Percentiles rank a stretch among this genome's conserved stretches.
phyloP scores from a whole-genome alignment of 2,329 filamentous ascomycete genomes.

The Fusarium sp. region DNA sequence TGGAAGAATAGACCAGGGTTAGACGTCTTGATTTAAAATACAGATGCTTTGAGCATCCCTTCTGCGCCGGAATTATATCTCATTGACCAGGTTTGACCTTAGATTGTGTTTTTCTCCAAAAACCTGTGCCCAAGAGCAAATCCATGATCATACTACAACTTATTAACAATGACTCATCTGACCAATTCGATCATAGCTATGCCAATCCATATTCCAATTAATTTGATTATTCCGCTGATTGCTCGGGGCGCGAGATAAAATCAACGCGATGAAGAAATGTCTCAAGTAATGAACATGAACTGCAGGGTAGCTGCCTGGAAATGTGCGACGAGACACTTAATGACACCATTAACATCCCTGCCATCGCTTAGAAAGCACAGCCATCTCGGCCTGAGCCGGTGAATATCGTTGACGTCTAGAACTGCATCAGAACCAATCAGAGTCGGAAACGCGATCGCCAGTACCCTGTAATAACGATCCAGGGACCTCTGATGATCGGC shows the following conservation, averaged over 20 bases:
- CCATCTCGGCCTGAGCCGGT: slow-evolving; percentile 10
- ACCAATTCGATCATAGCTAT: not conserved
- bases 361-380: slow-evolving; percentile 11
- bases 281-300: not conserved
- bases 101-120: not conserved
- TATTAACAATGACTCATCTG: no score
- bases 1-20: not conserved
- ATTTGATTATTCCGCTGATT: not conserved
- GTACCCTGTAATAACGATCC: slow-evolving; percentile 9
- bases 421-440: slow-evolving; percentile 29
- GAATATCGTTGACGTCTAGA: slow-evolving; percentile 41
- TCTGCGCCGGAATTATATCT: not conserved
- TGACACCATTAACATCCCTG: slow-evolving; percentile 42
- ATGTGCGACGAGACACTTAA: slow-evolving; percentile 1
- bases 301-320: not conserved
- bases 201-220: not conserved
- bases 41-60: no score
- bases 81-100: not conserved
- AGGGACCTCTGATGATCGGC: slow-evolving; percentile 29
- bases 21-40: not conserved
- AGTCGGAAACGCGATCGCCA: not conserved
- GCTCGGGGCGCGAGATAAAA: not conserved
- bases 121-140: not conserved
- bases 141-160: not conserved
- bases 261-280: not conserved